Conservation (phyloP, 129 eudicot species). For the Smallanthus sonchifolius region DNA sequence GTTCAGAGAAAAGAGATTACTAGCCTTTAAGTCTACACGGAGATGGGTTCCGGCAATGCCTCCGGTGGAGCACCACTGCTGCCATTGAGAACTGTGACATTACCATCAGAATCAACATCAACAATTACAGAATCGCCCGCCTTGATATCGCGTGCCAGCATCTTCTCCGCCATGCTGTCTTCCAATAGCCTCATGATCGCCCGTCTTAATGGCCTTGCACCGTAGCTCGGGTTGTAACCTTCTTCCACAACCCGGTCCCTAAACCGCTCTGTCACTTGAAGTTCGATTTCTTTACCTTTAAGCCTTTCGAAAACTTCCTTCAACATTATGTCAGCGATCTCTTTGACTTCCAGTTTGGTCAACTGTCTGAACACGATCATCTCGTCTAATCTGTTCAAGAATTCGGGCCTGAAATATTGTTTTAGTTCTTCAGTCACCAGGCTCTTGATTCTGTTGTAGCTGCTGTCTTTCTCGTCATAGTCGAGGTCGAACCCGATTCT, state of each 20-base stretch:
- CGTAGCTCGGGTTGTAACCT: constrained; percentile 47
- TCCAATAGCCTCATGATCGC: constrained; percentile 49
- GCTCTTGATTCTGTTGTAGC: constrained; percentile 46
- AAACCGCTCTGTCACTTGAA: constrained; percentile 41
- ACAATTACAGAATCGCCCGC: constrained; percentile 54
- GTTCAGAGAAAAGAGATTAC: constrained; percentile 3
- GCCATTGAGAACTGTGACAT: constrained; percentile 74
- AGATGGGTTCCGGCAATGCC: constrained; percentile 54
- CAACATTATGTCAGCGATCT: constrained; percentile 87
- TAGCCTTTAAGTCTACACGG: constrained; percentile 36
- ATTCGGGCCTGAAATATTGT: constrained; percentile 45
- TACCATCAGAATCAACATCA: constrained; percentile 76
- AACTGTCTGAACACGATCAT: constrained; percentile 92
- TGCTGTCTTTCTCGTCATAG: constrained; percentile 62
- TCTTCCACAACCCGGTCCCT: constrained; percentile 43
- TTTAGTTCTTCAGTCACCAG: constrained; percentile 46
- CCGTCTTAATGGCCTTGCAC: constrained; percentile 45
- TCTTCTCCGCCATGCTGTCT: constrained; percentile 51
- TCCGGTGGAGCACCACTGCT: constrained; percentile 67
- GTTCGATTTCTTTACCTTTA: constrained; percentile 41
- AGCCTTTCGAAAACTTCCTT: constrained; percentile 59
- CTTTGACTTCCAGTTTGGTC: constrained; percentile 81
- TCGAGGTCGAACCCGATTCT: constrained; percentile 71
- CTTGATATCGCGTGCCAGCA: constrained; percentile 63
- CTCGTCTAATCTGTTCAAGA: constrained; percentile 73